A percentile compares a stretch with the other conserved stretches of the same genome.
phyloP scores from a whole-genome alignment of 2,329 filamentous ascomycete species.

The Dendrostoma leiphaemia region DNA sequence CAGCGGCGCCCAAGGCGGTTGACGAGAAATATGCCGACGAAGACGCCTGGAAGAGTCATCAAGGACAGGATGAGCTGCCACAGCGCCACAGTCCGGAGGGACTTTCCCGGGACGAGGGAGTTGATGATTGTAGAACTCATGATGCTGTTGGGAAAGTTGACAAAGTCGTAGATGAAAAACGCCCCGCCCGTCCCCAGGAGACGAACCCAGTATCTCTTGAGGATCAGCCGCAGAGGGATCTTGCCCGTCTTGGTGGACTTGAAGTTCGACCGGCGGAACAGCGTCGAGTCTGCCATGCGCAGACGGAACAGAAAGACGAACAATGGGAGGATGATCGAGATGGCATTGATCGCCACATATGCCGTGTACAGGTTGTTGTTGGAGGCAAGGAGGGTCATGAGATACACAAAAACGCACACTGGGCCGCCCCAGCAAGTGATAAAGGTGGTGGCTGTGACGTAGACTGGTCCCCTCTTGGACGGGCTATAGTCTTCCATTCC shows the following conservation, averaged over 20 bases:
- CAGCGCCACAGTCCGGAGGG: conserved; percentile 41
- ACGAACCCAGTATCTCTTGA: conserved; percentile 45
- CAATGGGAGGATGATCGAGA: conserved; percentile 31
- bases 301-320: conserved; percentile 30
- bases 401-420: conserved; percentile 33
- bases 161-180: conserved; percentile 52
- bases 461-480: conserved; percentile 31
- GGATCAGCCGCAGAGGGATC: conserved; percentile 30
- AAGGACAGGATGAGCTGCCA: conserved; percentile 46
- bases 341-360: conserved; percentile 29
- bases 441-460: conserved; percentile 33
- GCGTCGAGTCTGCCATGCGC: conserved; percentile 32
- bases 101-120: conserved; percentile 34
- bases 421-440: conserved; percentile 33
- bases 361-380: conserved; percentile 30
- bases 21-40: conserved; percentile 47
- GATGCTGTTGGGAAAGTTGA: conserved; percentile 43
- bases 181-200: conserved; percentile 46
- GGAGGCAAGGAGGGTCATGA: conserved; percentile 33
- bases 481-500: conserved; percentile 26
- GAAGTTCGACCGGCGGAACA: conserved; percentile 33
- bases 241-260: conserved; percentile 21
- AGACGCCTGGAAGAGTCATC: conserved; percentile 46
- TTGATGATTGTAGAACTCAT: conserved; percentile 44
- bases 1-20: conserved; percentile 47